phyloP scores from a whole-genome alignment of 257 asterid species.

The Petrea volubilis region DNA sequence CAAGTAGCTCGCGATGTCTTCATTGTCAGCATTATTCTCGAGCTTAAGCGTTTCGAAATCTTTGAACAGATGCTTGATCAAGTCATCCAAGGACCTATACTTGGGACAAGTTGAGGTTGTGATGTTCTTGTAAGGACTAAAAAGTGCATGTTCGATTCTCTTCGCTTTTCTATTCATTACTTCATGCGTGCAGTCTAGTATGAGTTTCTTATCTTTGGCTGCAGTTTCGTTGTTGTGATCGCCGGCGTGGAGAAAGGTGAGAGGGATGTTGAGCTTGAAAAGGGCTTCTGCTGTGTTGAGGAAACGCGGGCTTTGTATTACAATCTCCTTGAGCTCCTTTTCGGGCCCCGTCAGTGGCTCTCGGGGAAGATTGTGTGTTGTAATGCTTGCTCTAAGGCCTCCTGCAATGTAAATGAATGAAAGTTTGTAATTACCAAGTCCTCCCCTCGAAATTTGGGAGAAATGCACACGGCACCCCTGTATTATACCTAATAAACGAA shows the following conservation, averaged over 20 bases:
- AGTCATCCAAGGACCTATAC: conserved; percentile 39
- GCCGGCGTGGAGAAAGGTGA: conserved; percentile 33
- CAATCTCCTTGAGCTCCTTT: conserved; percentile 45
- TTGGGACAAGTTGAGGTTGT: conserved; percentile 11
- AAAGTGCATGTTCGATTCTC: conserved; percentile 30
- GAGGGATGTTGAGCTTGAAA: conserved; percentile 52
- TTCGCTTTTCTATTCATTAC: conserved; percentile 48
- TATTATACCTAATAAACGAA: too few species aligned
- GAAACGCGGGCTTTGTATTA: conserved; percentile 42
- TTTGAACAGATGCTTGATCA: conserved; percentile 41
- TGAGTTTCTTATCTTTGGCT: conserved; percentile 36
- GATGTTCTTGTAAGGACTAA: conserved; percentile 25
- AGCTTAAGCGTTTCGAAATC: conserved; percentile 37
- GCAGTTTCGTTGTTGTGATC: conserved; percentile 26
- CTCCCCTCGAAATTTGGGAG: too few species aligned
- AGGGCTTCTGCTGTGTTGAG: conserved; percentile 55
- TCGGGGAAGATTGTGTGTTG: neutral
- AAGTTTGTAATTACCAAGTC: too few species aligned
- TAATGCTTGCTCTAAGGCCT: conserved; percentile 10
- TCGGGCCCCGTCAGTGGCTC: conserved; percentile 45
- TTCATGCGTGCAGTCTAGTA: conserved; percentile 45
- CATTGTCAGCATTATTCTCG: conserved; percentile 21
- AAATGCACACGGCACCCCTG: too few species aligned
- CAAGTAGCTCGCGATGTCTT: conserved; percentile 31
- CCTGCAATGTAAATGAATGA: conserved; percentile 20